Base-by-base conservation (phyloP, 1,284 basidiomycete species). In the Ustanciosporium gigantosporum region DNA sequence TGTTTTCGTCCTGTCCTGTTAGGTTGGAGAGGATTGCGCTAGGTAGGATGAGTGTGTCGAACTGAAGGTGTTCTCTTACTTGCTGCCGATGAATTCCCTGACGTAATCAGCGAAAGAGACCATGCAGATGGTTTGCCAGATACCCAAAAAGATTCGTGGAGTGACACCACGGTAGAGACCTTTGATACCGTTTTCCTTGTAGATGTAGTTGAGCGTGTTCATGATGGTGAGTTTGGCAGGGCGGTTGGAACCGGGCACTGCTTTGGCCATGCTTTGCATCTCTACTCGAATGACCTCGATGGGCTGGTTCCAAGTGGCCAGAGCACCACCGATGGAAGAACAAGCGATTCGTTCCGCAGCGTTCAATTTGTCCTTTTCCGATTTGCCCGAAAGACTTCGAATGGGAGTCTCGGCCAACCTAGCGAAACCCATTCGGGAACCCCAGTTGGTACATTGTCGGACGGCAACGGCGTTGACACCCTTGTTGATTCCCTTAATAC, bases 211-310 rank as follows among this genome's bases (percentile, higher is more conserved):
- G 45, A 96, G 81, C 0, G 94, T 98, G 82, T 89, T 68, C 64
- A 89, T 62, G 53, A 98, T 91, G 5, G 92, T 97, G 44, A 90
- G 83, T 80, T 97, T 97, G 35, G 79, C 80, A 2, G 91, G 91
- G 39, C 91, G 86, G 76, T 90, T 90, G 35, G 83, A 82, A 64
- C 83, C 83, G 19, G 31, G 83, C 44, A 86, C 85, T 25, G 83
- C 82, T 73, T 97, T 97, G 29, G 90, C 86, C 87, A 97, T 95
- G 36, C 91, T 94, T 86, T 99, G 95, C 95, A 99, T 98, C 89
- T 94, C 91, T 29, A 94, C 90, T 50, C 91, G 88, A 61, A 94
- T 84, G 62, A 95, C 91, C 81, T 99, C 95, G 69, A 98, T 98
- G 35, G 95, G 95, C 80, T 99, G 95, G 80, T 99, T 99, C 95